These are phyloP conservation scores for Xylariaceae sp. DNA, from an alignment of 2,329 filamentous ascomycete species.

Conservation along the genomic window DNA sequence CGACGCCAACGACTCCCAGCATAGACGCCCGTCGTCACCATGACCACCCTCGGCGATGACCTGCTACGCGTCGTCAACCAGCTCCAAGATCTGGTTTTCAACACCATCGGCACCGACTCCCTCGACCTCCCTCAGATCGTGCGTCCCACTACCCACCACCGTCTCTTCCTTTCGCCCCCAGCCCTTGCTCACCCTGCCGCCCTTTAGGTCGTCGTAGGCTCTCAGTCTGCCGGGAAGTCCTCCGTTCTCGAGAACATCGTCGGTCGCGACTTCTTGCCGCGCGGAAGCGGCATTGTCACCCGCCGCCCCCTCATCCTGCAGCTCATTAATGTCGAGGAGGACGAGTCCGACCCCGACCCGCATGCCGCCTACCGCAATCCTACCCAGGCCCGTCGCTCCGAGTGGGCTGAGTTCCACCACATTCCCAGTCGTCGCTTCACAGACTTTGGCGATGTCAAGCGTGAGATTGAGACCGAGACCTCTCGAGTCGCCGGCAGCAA, in stretches of 20 bases:
- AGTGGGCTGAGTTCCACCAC: slow-evolving; percentile 97
- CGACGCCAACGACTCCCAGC: too few species aligned
- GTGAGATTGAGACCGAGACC: slow-evolving; percentile 97
- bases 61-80: slow-evolving; percentile 95
- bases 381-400: slow-evolving; percentile 62
- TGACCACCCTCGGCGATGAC: slow-evolving; percentile 95
- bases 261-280: slow-evolving; percentile 92
- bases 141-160: slow-evolving; percentile 39
- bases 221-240: slow-evolving; percentile 96
- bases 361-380: slow-evolving; percentile 74
- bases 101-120: slow-evolving; percentile 98
- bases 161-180: neutral
- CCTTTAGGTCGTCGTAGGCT: slow-evolving; percentile 88
- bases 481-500: slow-evolving; percentile 88
- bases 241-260: slow-evolving; percentile 99
- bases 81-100: slow-evolving; percentile 97
- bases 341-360: slow-evolving; percentile 63
- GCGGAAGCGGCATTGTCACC: slow-evolving; percentile 95
- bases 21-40: slow-evolving; percentile 39
- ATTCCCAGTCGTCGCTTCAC: slow-evolving; percentile 85
- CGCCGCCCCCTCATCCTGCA: slow-evolving; percentile 92
- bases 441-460: slow-evolving; percentile 89
- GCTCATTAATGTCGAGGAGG: slow-evolving; percentile 91
- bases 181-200: slow-evolving; percentile 14
- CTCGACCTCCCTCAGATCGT: slow-evolving; percentile 98